These are phyloP conservation scores for Erodium texanum DNA, from an alignment of 441 rosid species.

Conservation along the genomic window DNA sequence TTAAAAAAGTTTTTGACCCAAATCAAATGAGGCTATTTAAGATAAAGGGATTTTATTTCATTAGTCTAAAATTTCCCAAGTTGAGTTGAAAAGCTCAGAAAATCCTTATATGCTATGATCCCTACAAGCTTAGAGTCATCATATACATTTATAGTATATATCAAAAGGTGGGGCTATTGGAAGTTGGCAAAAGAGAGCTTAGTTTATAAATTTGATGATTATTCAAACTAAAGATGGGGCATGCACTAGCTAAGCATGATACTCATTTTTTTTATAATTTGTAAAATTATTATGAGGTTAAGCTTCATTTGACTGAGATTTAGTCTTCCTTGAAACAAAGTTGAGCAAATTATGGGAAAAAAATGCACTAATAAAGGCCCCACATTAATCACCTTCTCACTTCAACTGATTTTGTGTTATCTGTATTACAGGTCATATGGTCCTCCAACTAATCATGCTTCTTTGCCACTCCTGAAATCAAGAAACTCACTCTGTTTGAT, in stretches of 20 bases:
- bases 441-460: background rate
- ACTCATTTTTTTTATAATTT: background rate
- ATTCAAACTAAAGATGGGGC: conserved; percentile 12
- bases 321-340: background rate
- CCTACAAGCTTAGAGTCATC: background rate
- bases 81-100: conserved; percentile 9
- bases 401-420: background rate
- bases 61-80: background rate
- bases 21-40: background rate
- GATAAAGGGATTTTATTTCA: background rate
- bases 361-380: background rate
- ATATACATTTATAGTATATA: background rate
- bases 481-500: too few relatives aligned
- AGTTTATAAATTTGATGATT: background rate
- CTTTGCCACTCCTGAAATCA: conserved; percentile 1
- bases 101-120: background rate
- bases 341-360: background rate
- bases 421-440: conserved; percentile 1
- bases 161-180: conserved; percentile 8
- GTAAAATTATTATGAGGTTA: background rate
- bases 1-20: background rate
- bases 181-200: conserved; percentile 15
- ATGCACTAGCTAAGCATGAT: conserved; percentile 6
- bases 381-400: background rate
- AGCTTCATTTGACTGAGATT: conserved; percentile 16